Conservation (phyloP, 2,329 filamentous ascomycete species). For the Fusarium sterilihyphosum region DNA sequence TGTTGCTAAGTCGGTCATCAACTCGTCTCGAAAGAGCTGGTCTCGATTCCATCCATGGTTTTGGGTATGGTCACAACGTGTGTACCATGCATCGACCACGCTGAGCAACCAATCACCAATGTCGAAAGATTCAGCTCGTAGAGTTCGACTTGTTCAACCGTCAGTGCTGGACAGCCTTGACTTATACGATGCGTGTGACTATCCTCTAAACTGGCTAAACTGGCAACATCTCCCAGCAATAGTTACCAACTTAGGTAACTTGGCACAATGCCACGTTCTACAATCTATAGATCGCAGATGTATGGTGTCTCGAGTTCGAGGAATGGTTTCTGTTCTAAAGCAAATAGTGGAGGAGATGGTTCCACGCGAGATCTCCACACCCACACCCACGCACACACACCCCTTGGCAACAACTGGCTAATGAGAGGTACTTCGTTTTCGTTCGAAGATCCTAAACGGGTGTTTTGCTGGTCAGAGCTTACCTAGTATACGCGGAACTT, state of each 20-base stretch:
- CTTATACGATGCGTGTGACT: not conserved
- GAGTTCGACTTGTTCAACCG: not conserved
- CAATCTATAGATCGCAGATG: not conserved
- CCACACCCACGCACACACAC: not conserved
- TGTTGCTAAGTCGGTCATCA: constrained; percentile 2
- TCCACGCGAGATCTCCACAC: constrained; percentile 22
- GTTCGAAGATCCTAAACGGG: not conserved
- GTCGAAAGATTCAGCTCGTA: not conserved
- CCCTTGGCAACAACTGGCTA: constrained; percentile 12
- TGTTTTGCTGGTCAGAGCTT: constrained; percentile 10
- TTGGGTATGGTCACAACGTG: not conserved
- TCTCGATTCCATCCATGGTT: constrained; percentile 9
- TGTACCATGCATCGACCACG: not conserved
- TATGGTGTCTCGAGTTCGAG: constrained; percentile 10
- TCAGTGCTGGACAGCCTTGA: not conserved
- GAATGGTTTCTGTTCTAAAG: not conserved
- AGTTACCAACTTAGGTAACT: not conserved
- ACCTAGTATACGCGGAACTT: constrained; percentile 22
- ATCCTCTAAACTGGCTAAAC: not conserved
- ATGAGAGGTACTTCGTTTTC: constrained; percentile 21
- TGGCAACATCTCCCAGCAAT: not conserved
- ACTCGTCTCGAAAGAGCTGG: not conserved
- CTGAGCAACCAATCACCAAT: not conserved
- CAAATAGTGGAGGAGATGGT: constrained; percentile 1
- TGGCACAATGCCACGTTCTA: constrained; percentile 1